Evolutionary conservation across 805 yeast genomes (phyloP).

Genomic region (Candida argentea): DNA sequence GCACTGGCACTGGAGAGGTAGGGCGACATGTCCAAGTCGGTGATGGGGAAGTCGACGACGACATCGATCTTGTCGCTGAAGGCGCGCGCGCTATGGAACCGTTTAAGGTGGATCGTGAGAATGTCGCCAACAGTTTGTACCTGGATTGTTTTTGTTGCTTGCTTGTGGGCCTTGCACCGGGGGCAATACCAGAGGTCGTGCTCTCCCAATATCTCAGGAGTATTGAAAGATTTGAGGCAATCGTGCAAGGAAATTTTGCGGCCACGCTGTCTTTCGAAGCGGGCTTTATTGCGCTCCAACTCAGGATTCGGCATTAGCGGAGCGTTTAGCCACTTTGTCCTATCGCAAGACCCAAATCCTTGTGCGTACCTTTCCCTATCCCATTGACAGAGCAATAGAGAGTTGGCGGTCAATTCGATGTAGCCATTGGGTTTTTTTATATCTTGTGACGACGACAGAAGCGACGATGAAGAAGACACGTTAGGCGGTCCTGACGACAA

Average conservation of each 20-base stretch:
- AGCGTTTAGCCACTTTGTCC: slow-evolving; percentile 45
- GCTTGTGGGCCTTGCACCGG: slow-evolving; percentile 74
- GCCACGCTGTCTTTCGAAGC: slow-evolving; percentile 30
- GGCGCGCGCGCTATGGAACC: slow-evolving; percentile 77
- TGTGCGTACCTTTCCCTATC: slow-evolving; percentile 33
- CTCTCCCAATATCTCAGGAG: slow-evolving; percentile 76
- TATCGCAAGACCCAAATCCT: slow-evolving; percentile 43
- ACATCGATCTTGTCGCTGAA: slow-evolving; percentile 86
- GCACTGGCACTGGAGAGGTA: slow-evolving; percentile 34
- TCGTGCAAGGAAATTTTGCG: slow-evolving; percentile 47
- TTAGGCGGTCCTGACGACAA: no score
- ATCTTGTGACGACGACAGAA: no score
- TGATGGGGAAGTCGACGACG: slow-evolving; percentile 79
- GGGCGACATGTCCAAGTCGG: slow-evolving; percentile 63
- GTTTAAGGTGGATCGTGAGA: slow-evolving; percentile 76
- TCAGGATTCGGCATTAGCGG: slow-evolving; percentile 38
- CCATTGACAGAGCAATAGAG: slow-evolving; percentile 59
- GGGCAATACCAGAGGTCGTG: slow-evolving; percentile 95
- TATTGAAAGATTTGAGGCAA: slow-evolving; percentile 65
- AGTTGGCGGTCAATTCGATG: no score
- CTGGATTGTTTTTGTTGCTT: slow-evolving; percentile 85
- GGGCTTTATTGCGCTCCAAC: slow-evolving; percentile 36
- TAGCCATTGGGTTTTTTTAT: no score
- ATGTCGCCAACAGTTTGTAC: slow-evolving; percentile 93
- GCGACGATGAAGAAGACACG: no score